Evolutionary conservation across 148 eudicot species (phyloP).

Genomic region (Fagopyrum homotropicum): DNA sequence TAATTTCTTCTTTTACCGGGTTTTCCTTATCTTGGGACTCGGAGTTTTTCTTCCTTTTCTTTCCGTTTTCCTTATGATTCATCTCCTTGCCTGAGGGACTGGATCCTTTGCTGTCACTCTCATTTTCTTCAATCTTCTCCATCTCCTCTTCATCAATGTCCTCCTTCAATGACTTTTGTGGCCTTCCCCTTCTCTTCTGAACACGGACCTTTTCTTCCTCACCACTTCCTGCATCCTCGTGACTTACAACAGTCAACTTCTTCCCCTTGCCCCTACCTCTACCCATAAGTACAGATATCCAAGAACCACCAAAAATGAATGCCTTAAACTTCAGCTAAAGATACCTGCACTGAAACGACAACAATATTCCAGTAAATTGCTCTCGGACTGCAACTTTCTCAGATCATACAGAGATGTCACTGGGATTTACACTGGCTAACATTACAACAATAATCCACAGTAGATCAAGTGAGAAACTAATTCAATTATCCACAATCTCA

Average conservation of each 20-base stretch:
- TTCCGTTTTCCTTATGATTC: slow-evolving; percentile 34
- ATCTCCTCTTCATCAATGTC: slow-evolving; percentile 30
- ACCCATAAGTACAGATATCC: slow-evolving; percentile 35
- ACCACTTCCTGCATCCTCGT: slow-evolving; percentile 41
- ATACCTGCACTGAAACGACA: neutral
- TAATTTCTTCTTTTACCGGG: slow-evolving; percentile 34
- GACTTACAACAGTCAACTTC: slow-evolving; percentile 30
- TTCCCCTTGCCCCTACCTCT: slow-evolving; percentile 65
- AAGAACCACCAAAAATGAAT: neutral
- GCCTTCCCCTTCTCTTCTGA: slow-evolving; percentile 60
- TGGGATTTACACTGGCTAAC: neutral
- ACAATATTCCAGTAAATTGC: neutral
- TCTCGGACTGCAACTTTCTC: neutral
- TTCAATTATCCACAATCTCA: neutral
- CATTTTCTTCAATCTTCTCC: slow-evolving; percentile 19
- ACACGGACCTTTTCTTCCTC: slow-evolving; percentile 53
- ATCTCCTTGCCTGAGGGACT: slow-evolving; percentile 21
- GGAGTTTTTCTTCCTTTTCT: slow-evolving; percentile 43
- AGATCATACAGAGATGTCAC: neutral
- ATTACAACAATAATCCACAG: neutral
- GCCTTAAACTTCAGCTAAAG: neutral
- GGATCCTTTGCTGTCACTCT: slow-evolving; percentile 19
- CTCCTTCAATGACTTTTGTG: slow-evolving; percentile 42
- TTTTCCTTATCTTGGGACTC: slow-evolving; percentile 27
- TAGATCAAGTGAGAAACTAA: neutral